phyloP scores from a whole-genome alignment of 306 rosid genomes.

The Quercus variabilis region DNA sequence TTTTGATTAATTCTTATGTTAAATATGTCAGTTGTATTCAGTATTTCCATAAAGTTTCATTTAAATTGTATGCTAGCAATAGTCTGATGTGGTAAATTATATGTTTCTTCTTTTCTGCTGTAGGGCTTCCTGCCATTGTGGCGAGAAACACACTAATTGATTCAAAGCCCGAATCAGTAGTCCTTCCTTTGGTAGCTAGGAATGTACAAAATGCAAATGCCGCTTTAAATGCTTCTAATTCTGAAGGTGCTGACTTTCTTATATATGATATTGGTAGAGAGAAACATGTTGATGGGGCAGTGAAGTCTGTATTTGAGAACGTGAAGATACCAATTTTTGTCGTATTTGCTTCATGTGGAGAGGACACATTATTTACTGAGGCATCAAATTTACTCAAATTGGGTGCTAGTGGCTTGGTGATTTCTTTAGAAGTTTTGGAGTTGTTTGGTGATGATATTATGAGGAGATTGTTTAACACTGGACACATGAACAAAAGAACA shows the following conservation, averaged over 20 bases:
- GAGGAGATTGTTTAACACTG: slow-evolving; percentile 36
- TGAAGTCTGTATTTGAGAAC: slow-evolving; percentile 41
- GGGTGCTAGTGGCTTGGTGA: slow-evolving; percentile 88
- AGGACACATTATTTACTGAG: slow-evolving; percentile 31
- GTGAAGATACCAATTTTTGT: slow-evolving; percentile 86
- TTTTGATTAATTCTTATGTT: neutral
- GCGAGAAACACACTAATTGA: slow-evolving; percentile 84
- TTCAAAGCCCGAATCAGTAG: slow-evolving; percentile 62
- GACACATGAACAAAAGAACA: slow-evolving; percentile 25
- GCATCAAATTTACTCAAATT: slow-evolving; percentile 46
- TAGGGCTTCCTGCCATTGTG: slow-evolving; percentile 92
- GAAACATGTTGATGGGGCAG: slow-evolving; percentile 26
- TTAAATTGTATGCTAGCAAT: neutral
- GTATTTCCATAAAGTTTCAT: neutral
- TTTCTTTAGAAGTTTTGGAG: slow-evolving; percentile 47
- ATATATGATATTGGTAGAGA: slow-evolving; percentile 44
- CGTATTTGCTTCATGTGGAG: slow-evolving; percentile 27
- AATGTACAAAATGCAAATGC: slow-evolving; percentile 53
- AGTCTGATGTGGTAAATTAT: neutral
- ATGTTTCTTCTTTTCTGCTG: slow-evolving; percentile 11
- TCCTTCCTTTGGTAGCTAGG: slow-evolving; percentile 92
- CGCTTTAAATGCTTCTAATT: slow-evolving; percentile 70
- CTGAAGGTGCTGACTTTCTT: slow-evolving; percentile 97
- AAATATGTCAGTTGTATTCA: neutral
- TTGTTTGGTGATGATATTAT: slow-evolving; percentile 49